These are phyloP conservation scores for Pseudozyma pruni DNA, from an alignment of 1,284 basidiomycete species.

Conservation along the genomic window DNA sequence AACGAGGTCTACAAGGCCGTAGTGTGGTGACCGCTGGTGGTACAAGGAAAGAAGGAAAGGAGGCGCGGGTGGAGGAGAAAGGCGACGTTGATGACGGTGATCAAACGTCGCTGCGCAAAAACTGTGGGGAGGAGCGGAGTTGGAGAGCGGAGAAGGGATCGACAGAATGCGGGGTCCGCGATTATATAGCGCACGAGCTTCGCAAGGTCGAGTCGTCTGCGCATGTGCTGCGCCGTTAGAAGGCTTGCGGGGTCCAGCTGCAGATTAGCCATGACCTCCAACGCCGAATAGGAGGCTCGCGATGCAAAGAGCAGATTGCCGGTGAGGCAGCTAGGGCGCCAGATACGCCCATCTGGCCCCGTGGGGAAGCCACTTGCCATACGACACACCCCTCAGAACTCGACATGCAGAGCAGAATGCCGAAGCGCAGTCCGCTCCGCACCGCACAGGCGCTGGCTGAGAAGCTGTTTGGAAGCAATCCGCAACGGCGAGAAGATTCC, in stretches of 20 bases:
- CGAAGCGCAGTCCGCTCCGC: too few relatives aligned
- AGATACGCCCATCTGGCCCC: too few relatives aligned
- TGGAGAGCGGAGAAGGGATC: background rate
- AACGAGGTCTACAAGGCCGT: too few relatives aligned
- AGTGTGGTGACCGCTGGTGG: constrained; percentile 2
- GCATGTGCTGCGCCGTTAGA: too few relatives aligned
- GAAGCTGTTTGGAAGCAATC: too few relatives aligned
- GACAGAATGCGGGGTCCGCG: background rate
- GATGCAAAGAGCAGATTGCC: constrained; percentile 9
- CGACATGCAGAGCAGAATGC: too few relatives aligned
- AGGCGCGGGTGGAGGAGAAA: constrained; percentile 10
- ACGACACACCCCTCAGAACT: background rate
- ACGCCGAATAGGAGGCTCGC: background rate
- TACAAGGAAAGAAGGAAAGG: background rate
- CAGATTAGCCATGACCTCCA: background rate
- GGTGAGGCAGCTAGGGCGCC: background rate
- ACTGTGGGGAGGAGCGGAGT: constrained; percentile 22
- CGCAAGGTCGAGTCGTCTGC: too few relatives aligned
- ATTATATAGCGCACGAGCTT: constrained; percentile 22
- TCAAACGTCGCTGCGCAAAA: constrained; percentile 1
- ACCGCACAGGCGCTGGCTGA: too few relatives aligned
- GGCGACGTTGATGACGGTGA: background rate
- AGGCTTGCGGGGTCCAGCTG: background rate
- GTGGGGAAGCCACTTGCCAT: too few relatives aligned
- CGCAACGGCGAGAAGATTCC: too few relatives aligned